phyloP scores from a whole-genome alignment of 75 land plant species.

The Larix kaempferi region DNA sequence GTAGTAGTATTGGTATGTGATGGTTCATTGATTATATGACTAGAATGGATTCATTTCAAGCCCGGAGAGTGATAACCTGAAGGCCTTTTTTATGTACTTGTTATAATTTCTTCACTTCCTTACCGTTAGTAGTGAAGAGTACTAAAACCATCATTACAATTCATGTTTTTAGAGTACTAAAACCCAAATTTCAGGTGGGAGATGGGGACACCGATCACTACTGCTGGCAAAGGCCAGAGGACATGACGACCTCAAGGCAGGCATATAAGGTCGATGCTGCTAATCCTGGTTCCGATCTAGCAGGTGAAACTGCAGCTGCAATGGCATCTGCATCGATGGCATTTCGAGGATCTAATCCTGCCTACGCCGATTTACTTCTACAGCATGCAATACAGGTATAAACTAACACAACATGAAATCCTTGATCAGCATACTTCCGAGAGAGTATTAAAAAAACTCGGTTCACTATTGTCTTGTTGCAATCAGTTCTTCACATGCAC shows the following conservation, averaged over 20 bases:
- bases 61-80: not conserved
- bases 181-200: constrained; percentile 55
- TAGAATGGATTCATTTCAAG: not conserved
- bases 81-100: not conserved
- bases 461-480: too few relatives aligned
- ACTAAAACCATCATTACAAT: not conserved
- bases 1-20: not conserved
- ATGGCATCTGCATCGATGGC: constrained; percentile 89
- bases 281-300: constrained; percentile 86
- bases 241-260: constrained; percentile 82
- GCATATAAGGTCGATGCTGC: constrained; percentile 58
- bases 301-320: constrained; percentile 89
- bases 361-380: constrained; percentile 64
- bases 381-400: constrained; percentile 52
- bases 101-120: too few relatives aligned
- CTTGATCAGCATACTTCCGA: too few relatives aligned
- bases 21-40: not conserved
- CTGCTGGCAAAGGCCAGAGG: constrained; percentile 95
- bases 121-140: not conserved
- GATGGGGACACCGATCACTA: constrained; percentile 80
- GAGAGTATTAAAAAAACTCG: too few relatives aligned
- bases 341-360: constrained; percentile 53
- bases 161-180: not conserved
- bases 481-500: too few relatives aligned
- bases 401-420: too few relatives aligned